phyloP scores from a whole-genome alignment of 164 flowering plant species.

The Chimonanthus praecox region DNA sequence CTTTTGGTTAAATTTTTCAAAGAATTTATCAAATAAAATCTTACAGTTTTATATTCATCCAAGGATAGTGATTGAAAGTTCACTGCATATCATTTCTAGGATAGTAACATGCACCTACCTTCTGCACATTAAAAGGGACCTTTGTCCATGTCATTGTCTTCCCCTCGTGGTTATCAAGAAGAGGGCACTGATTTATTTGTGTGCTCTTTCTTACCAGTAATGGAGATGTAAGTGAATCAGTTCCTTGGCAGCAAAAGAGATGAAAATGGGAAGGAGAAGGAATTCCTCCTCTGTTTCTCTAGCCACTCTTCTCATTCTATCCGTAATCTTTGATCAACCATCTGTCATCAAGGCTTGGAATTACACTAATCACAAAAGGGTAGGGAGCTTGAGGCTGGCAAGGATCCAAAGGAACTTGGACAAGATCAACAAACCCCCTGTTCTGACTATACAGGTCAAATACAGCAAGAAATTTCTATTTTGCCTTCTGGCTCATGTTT shows the following conservation, averaged over 20 bases:
- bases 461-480: not conserved
- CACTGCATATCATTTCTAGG: constrained; percentile 9
- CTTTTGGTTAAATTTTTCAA: too few species aligned
- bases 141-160: constrained; percentile 12
- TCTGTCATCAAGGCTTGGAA: constrained; percentile 30
- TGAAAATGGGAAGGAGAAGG: constrained; percentile 21
- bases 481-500: not conserved
- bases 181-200: constrained; percentile 20
- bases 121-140: not conserved
- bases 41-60: too few species aligned
- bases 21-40: too few species aligned
- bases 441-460: constrained; percentile 59
- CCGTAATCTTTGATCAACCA: not conserved
- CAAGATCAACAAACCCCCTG: constrained; percentile 62
- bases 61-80: too few species aligned
- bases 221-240: constrained; percentile 22
- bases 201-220: constrained; percentile 22
- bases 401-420: constrained; percentile 60
- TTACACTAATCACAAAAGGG: constrained; percentile 43
- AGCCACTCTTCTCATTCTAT: not conserved
- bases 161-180: constrained; percentile 13
- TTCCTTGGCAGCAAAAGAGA: constrained; percentile 41
- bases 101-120: constrained; percentile 37
- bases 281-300: not conserved
- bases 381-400: constrained; percentile 52